Evolutionary conservation across 495 filamentous ascomycete genomes (phyloP), one percentile per base, ranked within the genome.

Genomic region (Thermothielavioides terrestris): DNA sequence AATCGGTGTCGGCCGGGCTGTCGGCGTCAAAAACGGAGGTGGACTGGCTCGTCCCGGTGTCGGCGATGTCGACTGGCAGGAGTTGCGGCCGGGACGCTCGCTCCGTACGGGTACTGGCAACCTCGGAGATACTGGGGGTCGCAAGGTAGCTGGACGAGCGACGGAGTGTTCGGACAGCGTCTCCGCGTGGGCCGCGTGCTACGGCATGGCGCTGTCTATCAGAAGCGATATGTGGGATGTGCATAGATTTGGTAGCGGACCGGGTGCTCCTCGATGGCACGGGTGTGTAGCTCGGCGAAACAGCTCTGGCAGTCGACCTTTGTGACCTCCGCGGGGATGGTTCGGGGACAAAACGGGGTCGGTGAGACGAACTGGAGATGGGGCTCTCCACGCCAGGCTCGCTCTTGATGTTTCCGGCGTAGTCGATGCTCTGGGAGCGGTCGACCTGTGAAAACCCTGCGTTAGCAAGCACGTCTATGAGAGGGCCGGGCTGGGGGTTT

Each of bases 91-190:
- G 58, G n/a, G 60, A 52, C 2, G 63, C 49, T 52, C 68, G 60
- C 9, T 62, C 67, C 25, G 50, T 40, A 28, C 42, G 30, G 17
- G 31, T 40, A 4, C 53, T 47, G 11, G 54, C 50, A 9, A 66
- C 15, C 30, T 77, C 74, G 18, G 73, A 68, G 10, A 64, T 60
- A 38, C 77, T 72, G 14, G 75, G 76, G 0, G 74, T 78, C 11
- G 71, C 68, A 23, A 76, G 65, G 23, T 75, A 70, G 5, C 53
- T 56, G 28, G 67, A 55, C 12, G 46, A 50, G 14, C 60, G 42
- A 6, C 57, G 51, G 30, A 48, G 54, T 4, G 46, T 49, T 41
- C 60, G 59, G n/a, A 53, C 55, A 2, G 55, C 50, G 23, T 64
- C 60, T 26, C 55, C 59, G 2, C 60, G 64, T 4, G 59, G 46